These are phyloP conservation scores for Logfia minima DNA, from an alignment of 129 eudicot genomes.

Conservation along the genomic window DNA sequence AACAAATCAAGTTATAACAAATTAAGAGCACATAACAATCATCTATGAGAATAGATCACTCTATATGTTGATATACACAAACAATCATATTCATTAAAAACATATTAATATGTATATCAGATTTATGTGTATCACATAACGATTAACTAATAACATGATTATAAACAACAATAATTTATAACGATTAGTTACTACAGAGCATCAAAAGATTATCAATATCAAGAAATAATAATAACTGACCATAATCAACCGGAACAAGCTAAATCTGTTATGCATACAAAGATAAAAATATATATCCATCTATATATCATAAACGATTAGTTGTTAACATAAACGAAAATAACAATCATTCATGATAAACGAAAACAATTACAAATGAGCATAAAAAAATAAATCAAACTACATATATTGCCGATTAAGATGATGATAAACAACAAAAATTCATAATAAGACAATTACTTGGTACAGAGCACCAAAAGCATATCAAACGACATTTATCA, in stretches of 20 bases:
- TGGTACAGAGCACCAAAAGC: background rate
- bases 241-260: background rate
- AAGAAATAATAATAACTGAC: background rate
- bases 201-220: background rate
- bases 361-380: background rate
- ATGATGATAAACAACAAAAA: background rate
- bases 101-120: no score
- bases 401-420: background rate
- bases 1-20: no score
- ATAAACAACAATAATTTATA: background rate
- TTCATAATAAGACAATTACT: no score
- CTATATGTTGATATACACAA: background rate
- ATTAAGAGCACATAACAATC: background rate
- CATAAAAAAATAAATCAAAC: background rate
- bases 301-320: background rate
- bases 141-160: background rate
- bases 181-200: background rate
- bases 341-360: background rate
- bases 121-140: background rate
- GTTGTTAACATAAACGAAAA: background rate
- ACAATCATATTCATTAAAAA: no score
- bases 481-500: background rate
- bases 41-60: background rate
- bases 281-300: background rate
- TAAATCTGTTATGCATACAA: slow-evolving; percentile 4